Base-by-base conservation (phyloP, 2,329 filamentous ascomycete genomes). In the Didymella pinodella region DNA sequence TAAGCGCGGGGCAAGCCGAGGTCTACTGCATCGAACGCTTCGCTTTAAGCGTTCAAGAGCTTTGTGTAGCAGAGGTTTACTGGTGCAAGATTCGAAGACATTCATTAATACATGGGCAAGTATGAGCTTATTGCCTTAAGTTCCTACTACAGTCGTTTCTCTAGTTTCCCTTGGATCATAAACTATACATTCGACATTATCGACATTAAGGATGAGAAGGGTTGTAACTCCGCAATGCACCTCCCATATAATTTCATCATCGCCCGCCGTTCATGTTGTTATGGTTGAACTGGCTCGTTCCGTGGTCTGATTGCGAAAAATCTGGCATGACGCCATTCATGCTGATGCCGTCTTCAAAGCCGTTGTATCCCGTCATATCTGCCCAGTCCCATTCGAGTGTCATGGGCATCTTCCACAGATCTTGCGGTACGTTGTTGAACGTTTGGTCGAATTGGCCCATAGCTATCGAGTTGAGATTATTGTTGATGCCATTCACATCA, bases 401-500 rank as follows among this genome's bases (percentile, higher is more conserved):
- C 89, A 97, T 96, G 1, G 94, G 93, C 86, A 98, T 89, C 75
- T 94, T 90, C 88, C 95, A 99, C 26, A 98, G 79, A 78, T 98
- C 95, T 69, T 94, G 92, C 4, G 95, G 94, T 22, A 98, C 87
- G 40, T 67, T 75, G 64, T 72, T 72, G 70, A 97, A 90, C 0
- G 93, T 93, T 66, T 96, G 91, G 70, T 93, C 90, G 72, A 93
- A 93, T 18, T 82, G 74, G 18, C 72, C 71, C 68, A 78, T 74
- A 16, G 68, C 65, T 66, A 75, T 72, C n/a, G 69, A 66, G 40
- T 68, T 69, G 48, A 73, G 70, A 47, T 63, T 70, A 32, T 53
- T 67, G 40, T 55, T 70, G 25, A 68, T 69, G 38, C 68, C 61
- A 14, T 64, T 70, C 7, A 64, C 46, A n/a, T 71, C 63, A 22